Evolutionary conservation across 2,329 filamentous ascomycete genomes (phyloP), one percentile per base, ranked within the genome.

Genomic region (Bretziella fagacearum): DNA sequence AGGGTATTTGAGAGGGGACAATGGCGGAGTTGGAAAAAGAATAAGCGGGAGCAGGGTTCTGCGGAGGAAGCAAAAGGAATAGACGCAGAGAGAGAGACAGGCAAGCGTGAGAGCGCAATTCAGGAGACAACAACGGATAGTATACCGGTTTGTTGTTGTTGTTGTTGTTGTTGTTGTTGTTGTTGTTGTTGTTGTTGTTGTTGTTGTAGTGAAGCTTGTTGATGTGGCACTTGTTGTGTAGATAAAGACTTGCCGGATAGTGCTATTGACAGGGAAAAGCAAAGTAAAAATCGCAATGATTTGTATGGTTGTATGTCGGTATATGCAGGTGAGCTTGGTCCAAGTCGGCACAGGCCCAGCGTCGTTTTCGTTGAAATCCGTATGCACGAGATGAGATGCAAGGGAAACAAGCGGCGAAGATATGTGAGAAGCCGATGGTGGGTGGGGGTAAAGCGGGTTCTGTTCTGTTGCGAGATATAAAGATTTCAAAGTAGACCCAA

Each of bases 311-410:
- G 26, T 49, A 35, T 45, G 23, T 35, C 32, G 20, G 43, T 45
- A 45, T 45, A 47, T 43, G 46, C 46, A 48, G 37, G 39, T 37
- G 46, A 48, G 46, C 46, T 48, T 44, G 27, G 46, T 43, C 46
- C 39, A 48, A 18, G 46, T 48, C 17, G 10, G 35, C 44, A 44
- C 41, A 44, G 41, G 26, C 26, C 41, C 10, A 32, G 41, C 41
- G 15, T 20, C 32, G 44, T 27, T 37, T 42, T 29, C 32, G 22
- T 37, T 37, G 44, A 37, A 30, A 27, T 37, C 25, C 26, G 36
- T 46, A 45, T 49, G 33, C 18, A 48, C 39, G 20, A 41, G 29
- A 33, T 27, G 42, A 41, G 20, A 46, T 46, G 33, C 35, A 37
- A 46, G 32, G 44, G 22, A 44, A 25, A 18, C 10, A 46, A 15